Conservation (phyloP, 768 basidiomycete species). For the Suillus discolor region DNA sequence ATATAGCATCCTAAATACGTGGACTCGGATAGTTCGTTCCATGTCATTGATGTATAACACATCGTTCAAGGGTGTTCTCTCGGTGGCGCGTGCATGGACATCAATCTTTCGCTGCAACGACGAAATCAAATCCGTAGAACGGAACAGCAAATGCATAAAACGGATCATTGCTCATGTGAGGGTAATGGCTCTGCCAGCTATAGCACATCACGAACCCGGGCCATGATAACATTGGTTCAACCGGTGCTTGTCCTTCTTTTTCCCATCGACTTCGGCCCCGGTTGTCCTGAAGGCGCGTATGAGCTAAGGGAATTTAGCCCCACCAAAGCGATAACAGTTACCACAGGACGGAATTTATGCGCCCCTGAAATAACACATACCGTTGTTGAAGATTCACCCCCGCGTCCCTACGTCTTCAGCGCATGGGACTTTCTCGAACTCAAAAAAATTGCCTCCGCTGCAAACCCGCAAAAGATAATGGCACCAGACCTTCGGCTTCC, state of each 20-base stretch:
- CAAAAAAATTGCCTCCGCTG: neutral
- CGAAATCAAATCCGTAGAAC: neutral
- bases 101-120: neutral
- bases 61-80: neutral
- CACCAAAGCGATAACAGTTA: neutral
- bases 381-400: neutral
- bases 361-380: neutral
- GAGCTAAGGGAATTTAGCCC: neutral
- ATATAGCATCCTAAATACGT: slow-evolving; percentile 1
- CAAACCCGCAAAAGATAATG: slow-evolving; percentile 1
- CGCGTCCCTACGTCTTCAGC: neutral
- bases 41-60: neutral
- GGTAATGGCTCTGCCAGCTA: slow-evolving; percentile 1
- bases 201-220: neutral
- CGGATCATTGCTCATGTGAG: neutral
- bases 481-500: neutral
- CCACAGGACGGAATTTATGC: slow-evolving; percentile 1
- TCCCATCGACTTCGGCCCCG: slow-evolving; percentile 6
- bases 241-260: neutral
- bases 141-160: neutral
- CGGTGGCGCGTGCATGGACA: neutral
- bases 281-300: neutral
- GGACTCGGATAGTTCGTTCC: neutral
- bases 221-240: neutral
- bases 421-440: neutral